These are phyloP conservation scores for Nyssa sinensis DNA, from an alignment of 148 eudicot genomes.

Conservation along the genomic window DNA sequence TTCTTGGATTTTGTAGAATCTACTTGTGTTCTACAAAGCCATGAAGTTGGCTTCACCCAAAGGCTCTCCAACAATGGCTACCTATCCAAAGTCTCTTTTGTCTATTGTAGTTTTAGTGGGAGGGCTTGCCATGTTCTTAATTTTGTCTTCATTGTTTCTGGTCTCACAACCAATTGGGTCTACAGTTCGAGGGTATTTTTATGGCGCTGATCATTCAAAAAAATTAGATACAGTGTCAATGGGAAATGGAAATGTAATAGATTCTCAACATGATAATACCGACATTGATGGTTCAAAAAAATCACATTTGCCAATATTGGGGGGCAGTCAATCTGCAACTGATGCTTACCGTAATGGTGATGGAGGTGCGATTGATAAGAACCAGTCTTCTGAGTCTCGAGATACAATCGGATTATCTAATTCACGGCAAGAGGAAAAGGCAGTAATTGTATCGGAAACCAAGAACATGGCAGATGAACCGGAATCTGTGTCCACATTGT, in stretches of 20 bases:
- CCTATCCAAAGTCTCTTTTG: constrained; percentile 61
- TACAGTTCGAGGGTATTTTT: constrained; percentile 62
- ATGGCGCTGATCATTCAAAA: constrained; percentile 37
- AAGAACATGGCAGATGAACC: no score
- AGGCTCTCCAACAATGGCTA: constrained; percentile 31
- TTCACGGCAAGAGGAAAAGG: no score
- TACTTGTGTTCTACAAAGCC: constrained; percentile 11
- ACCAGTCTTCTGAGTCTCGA: no score
- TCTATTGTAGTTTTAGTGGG: constrained; percentile 58
- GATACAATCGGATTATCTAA: not conserved
- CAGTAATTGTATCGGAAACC: no score
- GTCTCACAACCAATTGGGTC: constrained; percentile 68
- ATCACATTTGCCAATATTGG: not conserved
- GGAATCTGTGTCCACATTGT: no score
- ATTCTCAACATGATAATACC: constrained; percentile 8
- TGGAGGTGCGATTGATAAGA: not conserved
- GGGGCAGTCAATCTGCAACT: constrained; percentile 1
- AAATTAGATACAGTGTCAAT: constrained; percentile 20
- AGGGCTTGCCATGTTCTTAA: constrained; percentile 64
- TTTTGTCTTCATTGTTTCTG: constrained; percentile 63
- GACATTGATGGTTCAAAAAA: not conserved
- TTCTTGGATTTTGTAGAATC: not conserved
- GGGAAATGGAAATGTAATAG: constrained; percentile 12
- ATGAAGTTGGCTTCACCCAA: constrained; percentile 43
- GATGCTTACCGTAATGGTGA: not conserved